phyloP scores from a whole-genome alignment of 139 green algal species.

The Bryopsis sp. region DNA sequence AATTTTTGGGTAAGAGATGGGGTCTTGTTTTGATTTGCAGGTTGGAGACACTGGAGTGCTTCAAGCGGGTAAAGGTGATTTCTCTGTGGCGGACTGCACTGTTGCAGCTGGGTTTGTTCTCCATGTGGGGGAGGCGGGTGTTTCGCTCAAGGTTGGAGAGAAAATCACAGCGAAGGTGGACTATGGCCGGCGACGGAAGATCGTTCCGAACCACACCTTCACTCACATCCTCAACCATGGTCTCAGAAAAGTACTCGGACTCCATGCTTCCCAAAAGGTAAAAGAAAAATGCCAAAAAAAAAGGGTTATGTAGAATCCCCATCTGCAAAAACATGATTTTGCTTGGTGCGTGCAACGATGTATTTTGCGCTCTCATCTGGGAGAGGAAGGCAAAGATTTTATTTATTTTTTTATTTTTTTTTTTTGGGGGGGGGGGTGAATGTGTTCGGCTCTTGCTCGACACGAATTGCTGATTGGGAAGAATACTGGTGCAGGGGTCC shows the following conservation, averaged over 20 bases:
- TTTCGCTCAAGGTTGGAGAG: conserved; percentile 68
- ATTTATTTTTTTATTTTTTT: not conserved
- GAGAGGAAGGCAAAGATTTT: no score
- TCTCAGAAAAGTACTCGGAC: conserved; percentile 73
- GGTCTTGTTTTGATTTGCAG: no score
- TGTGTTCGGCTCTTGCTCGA: no score
- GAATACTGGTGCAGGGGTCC: conserved; percentile 72
- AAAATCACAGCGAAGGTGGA: conserved; percentile 63
- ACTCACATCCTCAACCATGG: conserved; percentile 97
- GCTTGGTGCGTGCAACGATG: not conserved
- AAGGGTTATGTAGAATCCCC: no score
- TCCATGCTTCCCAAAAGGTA: conserved; percentile 89
- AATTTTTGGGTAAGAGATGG: no score
- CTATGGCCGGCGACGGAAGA: conserved; percentile 57
- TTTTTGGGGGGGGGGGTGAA: no score
- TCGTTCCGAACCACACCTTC: conserved; percentile 96
- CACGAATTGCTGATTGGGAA: no score
- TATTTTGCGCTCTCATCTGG: no score
- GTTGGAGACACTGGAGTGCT: conserved; percentile 68
- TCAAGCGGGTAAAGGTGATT: conserved; percentile 20
- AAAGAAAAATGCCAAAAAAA: no score
- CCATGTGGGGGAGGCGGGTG: conserved; percentile 59
- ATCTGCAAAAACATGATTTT: no score
- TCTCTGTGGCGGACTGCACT: conserved; percentile 16
- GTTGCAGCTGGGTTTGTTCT: conserved; percentile 93